A percentile compares a stretch with the other conserved stretches of the same genome.
phyloP scores from a whole-genome alignment of 2,329 filamentous ascomycete genomes.

The Bretziella fagacearum region DNA sequence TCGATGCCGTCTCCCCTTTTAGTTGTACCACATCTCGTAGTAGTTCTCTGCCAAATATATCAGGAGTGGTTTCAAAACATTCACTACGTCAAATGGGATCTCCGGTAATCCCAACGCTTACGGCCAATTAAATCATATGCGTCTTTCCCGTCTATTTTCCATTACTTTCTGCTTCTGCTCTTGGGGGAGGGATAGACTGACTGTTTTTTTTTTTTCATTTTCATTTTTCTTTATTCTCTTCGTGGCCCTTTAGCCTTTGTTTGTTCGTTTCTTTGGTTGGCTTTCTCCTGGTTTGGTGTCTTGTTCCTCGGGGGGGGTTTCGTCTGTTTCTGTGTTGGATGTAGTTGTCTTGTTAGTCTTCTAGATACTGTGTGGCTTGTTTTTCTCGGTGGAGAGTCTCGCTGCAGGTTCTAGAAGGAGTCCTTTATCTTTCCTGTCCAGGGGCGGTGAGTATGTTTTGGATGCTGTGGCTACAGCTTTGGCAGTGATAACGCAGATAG shows the following conservation, averaged over 20 bases:
- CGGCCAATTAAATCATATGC: not conserved
- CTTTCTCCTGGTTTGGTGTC: not conserved
- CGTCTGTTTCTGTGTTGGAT: not conserved
- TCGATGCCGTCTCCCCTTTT: not conserved
- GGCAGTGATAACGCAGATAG: too few relatives aligned
- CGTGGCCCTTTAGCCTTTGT: not conserved
- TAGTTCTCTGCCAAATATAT: too few relatives aligned
- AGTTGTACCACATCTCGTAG: too few relatives aligned
- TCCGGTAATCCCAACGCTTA: not conserved
- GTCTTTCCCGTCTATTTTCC: not conserved
- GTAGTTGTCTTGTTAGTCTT: not conserved
- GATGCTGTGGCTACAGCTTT: not conserved
- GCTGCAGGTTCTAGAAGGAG: not conserved
- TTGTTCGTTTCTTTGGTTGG: not conserved
- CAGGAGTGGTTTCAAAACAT: too few relatives aligned
- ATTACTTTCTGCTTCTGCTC: not conserved
- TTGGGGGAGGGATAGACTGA: not conserved
- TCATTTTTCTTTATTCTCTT: too few relatives aligned
- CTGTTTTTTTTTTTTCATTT: not conserved
- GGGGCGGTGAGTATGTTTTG: not conserved
- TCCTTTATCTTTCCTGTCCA: not conserved
- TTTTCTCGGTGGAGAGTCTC: not conserved
- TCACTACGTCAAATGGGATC: too few relatives aligned
- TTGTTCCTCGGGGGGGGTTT: too few relatives aligned
- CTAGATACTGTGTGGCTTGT: too few relatives aligned